A percentile compares a stretch with the other conserved stretches of the same genome.
These are phyloP conservation scores for Microcos paniculata DNA, from an alignment of 345 rosid genomes.

Conservation along the genomic window DNA sequence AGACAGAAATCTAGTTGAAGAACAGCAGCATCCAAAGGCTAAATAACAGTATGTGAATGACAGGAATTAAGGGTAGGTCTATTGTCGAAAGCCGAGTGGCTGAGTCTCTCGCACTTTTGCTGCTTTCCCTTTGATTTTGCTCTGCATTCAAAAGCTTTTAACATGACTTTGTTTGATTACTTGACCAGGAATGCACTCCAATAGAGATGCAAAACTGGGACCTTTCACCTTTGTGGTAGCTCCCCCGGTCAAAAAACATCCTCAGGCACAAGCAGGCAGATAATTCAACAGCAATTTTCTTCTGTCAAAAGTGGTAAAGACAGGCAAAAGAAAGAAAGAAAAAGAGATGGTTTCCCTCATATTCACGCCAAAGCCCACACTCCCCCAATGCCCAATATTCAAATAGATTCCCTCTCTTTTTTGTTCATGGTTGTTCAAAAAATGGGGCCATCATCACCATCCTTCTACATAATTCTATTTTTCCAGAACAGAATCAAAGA, in stretches of 20 bases:
- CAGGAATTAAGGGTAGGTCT: too few species aligned
- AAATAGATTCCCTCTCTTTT: constrained; percentile 36
- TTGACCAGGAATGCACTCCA: constrained; percentile 22
- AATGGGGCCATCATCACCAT: constrained; percentile 6
- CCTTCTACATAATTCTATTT: neutral
- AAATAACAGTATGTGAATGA: neutral
- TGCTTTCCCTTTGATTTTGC: neutral
- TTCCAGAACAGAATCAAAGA: constrained; percentile 22
- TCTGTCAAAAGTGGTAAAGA: constrained; percentile 18
- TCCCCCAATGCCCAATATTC: constrained; percentile 34
- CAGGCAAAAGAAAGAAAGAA: neutral
- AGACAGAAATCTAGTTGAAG: neutral
- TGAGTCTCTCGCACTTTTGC: neutral
- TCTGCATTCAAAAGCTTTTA: neutral
- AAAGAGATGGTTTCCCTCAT: constrained; percentile 10
- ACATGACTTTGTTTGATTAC: constrained; percentile 6
- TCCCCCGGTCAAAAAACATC: constrained; percentile 20
- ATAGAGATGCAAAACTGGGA: constrained; percentile 16
- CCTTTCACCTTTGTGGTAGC: neutral
- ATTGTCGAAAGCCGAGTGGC: too few species aligned
- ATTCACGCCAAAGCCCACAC: constrained; percentile 27
- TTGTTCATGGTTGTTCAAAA: neutral
- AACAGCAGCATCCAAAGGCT: neutral
- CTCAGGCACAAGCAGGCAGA: neutral
- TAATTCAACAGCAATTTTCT: constrained; percentile 18